Conservation (phyloP, 257 asterid genomes). For the Mentha longifolia region DNA sequence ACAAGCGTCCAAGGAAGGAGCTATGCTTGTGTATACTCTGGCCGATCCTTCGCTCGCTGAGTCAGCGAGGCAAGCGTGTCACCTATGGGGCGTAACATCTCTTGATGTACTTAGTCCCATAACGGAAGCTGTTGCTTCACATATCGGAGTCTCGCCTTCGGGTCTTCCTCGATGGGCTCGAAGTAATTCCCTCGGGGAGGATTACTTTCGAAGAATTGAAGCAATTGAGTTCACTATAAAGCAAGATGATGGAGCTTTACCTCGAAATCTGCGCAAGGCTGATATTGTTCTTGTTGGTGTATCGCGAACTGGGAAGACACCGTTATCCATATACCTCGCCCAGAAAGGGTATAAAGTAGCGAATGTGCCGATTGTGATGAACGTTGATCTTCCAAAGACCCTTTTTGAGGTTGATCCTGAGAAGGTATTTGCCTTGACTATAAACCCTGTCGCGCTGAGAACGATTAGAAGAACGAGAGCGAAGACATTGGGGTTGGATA, state of each 20-base stretch:
- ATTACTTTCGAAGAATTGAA: conserved; percentile 81
- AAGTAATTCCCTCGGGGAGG: conserved; percentile 62
- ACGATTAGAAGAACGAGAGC: conserved; percentile 86
- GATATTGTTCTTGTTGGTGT: conserved; percentile 87
- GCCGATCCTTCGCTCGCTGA: conserved; percentile 91
- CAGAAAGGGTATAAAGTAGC: conserved; percentile 99
- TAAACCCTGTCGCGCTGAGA: conserved; percentile 74
- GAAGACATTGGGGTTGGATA: conserved; percentile 71
- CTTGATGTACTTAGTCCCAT: conserved; percentile 81
- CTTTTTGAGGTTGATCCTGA: conserved; percentile 82
- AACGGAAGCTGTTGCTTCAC: conserved; percentile 80
- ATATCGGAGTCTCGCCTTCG: conserved; percentile 88
- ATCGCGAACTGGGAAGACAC: conserved; percentile 94
- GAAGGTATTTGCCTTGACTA: conserved; percentile 87
- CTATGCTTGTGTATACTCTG: conserved; percentile 77
- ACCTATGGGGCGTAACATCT: conserved; percentile 82
- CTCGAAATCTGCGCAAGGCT: conserved; percentile 69
- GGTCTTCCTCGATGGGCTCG: conserved; percentile 96
- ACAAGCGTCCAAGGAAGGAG: conserved; percentile 93
- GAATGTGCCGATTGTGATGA: conserved; percentile 87
- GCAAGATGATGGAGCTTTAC: conserved; percentile 96
- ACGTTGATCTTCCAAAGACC: conserved; percentile 60
- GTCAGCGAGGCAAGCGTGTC: conserved; percentile 81
- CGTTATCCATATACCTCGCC: conserved; percentile 80
- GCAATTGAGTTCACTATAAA: conserved; percentile 95